phyloP scores from a whole-genome alignment of 1,139 yeast genomes.

The Yamadazyma atmosphaerica region DNA sequence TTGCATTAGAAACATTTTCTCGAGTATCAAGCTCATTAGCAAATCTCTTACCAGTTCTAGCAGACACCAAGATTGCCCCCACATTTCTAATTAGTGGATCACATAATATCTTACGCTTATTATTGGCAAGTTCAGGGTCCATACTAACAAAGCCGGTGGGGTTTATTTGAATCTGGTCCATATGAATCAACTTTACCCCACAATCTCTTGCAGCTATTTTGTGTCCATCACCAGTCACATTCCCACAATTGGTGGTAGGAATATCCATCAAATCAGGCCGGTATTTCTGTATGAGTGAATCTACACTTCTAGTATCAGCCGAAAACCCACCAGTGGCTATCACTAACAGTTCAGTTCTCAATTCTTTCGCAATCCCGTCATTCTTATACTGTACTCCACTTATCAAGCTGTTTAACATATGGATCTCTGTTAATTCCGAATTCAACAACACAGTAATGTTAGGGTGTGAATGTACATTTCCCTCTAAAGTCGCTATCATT shows the following conservation, averaged over 20 bases:
- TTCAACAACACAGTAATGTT: slow-evolving; percentile 23
- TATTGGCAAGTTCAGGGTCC: slow-evolving; percentile 13
- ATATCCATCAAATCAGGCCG: slow-evolving; percentile 32
- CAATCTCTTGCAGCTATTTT: slow-evolving; percentile 33
- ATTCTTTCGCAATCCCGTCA: slow-evolving; percentile 6
- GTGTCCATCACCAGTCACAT: slow-evolving; percentile 41
- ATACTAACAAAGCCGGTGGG: slow-evolving; percentile 40
- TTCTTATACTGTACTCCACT: slow-evolving; percentile 23
- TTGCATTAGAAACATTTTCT: slow-evolving; percentile 31
- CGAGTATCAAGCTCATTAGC: slow-evolving; percentile 37
- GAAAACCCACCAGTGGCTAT: slow-evolving; percentile 43
- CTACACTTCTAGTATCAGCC: slow-evolving; percentile 25
- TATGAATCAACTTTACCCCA: slow-evolving; percentile 32
- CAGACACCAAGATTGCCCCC: slow-evolving; percentile 38
- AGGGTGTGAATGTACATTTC: slow-evolving; percentile 14
- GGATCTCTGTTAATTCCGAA: slow-evolving; percentile 20
- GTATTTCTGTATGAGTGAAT: slow-evolving; percentile 25
- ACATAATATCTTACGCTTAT: slow-evolving; percentile 34
- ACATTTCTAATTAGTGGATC: slow-evolving; percentile 40
- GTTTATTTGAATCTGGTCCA: slow-evolving; percentile 40
- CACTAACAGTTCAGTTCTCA: slow-evolving; percentile 23
- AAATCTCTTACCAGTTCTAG: slow-evolving; percentile 31
- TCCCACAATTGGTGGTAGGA: slow-evolving; percentile 39
- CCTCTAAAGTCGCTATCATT: slow-evolving; percentile 28
- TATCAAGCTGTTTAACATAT: slow-evolving; percentile 16